Percentiles rank a stretch among this genome's conserved stretches.
These are phyloP conservation scores for Flaveria trinervia DNA, from an alignment of 129 eudicot species.

Conservation along the genomic window DNA sequence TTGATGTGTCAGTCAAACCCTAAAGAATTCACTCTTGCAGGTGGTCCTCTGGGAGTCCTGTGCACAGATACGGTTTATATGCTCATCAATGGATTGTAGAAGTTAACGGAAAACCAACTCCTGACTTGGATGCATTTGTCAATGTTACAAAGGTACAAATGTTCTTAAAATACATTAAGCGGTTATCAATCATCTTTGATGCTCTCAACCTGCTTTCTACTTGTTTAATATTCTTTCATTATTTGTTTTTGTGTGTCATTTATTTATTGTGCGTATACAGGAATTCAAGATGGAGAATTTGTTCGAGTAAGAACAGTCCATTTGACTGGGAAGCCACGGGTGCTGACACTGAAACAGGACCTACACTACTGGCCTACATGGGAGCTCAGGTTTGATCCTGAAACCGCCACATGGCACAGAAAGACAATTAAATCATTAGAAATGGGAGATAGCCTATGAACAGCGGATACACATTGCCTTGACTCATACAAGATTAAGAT, in stretches of 20 bases:
- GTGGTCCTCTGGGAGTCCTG: slow-evolving; percentile 96
- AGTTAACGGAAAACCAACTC: slow-evolving; percentile 90
- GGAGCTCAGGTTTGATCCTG: slow-evolving; percentile 81
- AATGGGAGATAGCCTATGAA: slow-evolving; percentile 15
- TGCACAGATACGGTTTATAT: slow-evolving; percentile 77
- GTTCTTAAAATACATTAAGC: background rate
- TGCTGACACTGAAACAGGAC: slow-evolving; percentile 92
- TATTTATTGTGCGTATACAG: slow-evolving; percentile 31
- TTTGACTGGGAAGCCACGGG: slow-evolving; percentile 83
- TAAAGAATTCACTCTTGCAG: slow-evolving; percentile 37
- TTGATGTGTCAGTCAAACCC: slow-evolving; percentile 13
- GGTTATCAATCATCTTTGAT: background rate
- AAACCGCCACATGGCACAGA: slow-evolving; percentile 74
- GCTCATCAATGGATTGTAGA: slow-evolving; percentile 96
- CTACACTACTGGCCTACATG: slow-evolving; percentile 96
- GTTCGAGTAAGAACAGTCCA: slow-evolving; percentile 79
- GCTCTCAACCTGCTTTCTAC: background rate
- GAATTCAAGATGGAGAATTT: slow-evolving; percentile 70
- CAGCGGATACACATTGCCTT: background rate
- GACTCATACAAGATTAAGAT: slow-evolving; percentile 9
- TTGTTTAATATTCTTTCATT: background rate
- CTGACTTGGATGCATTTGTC: slow-evolving; percentile 83
- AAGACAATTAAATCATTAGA: slow-evolving; percentile 59
- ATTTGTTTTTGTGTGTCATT: background rate
- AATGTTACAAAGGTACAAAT: slow-evolving; percentile 75